Percentiles rank a stretch among this genome's conserved stretches.
phyloP scores from a whole-genome alignment of 257 asterid species.

The Euphrasia confusa region DNA sequence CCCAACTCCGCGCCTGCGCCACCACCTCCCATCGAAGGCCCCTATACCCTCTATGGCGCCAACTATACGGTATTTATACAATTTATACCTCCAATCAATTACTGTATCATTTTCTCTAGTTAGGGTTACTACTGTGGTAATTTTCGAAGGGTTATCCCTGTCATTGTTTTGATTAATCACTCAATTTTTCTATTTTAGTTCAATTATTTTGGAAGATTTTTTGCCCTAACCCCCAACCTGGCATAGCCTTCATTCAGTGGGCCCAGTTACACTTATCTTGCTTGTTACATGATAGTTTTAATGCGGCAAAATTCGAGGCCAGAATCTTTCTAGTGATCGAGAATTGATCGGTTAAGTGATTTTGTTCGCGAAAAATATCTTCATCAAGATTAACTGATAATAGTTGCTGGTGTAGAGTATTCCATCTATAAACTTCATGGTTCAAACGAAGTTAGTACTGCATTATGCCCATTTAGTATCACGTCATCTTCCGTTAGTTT shows the following conservation, averaged over 20 bases:
- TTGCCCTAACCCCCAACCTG: background rate
- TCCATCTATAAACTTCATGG: background rate
- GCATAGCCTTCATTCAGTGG: background rate
- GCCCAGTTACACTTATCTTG: too few species aligned
- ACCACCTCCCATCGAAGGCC: constrained; percentile 74
- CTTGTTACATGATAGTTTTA: too few species aligned
- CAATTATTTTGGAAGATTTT: background rate
- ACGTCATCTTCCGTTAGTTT: background rate
- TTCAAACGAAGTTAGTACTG: background rate
- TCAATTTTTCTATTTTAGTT: too few species aligned
- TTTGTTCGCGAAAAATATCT: background rate
- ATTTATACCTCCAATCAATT: background rate
- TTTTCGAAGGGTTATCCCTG: too few species aligned
- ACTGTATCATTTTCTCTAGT: background rate
- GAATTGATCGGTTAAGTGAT: background rate
- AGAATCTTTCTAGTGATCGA: background rate
- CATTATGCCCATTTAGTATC: background rate
- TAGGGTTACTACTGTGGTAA: background rate
- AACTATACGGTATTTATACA: constrained; percentile 51
- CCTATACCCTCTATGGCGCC: constrained; percentile 73
- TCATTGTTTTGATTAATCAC: too few species aligned
- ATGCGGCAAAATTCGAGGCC: too few species aligned
- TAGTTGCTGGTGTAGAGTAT: background rate
- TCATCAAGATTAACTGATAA: background rate
- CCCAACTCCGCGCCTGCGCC: constrained; percentile 80